Percentiles rank a stretch among this genome's conserved stretches.
phyloP scores from a whole-genome alignment of 2,329 filamentous ascomycete genomes.

The Fusarium burgessii region DNA sequence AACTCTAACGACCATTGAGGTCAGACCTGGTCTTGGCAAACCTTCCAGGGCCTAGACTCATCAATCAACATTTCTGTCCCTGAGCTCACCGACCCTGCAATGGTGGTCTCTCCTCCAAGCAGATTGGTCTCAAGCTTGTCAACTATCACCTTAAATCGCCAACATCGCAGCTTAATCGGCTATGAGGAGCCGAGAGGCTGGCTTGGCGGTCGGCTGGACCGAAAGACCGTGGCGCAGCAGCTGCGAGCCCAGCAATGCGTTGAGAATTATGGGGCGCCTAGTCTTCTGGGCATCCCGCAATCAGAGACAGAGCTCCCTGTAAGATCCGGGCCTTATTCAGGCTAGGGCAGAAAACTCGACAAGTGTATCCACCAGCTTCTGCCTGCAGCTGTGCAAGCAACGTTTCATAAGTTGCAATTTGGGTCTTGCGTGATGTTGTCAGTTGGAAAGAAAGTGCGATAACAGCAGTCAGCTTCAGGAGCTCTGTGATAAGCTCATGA shows the following conservation, averaged over 20 bases:
- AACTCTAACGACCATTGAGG: constrained; percentile 11
- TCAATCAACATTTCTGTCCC: constrained; percentile 18
- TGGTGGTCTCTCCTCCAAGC: constrained; percentile 24
- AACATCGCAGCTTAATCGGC: constrained; percentile 44
- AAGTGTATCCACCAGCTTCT: constrained; percentile 37
- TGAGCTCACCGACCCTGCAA: constrained; percentile 36
- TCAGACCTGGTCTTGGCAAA: constrained; percentile 34
- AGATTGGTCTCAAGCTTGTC: constrained; percentile 36
- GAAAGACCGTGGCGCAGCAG: constrained; percentile 47
- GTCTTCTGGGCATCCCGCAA: constrained; percentile 43
- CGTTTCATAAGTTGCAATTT: constrained; percentile 21
- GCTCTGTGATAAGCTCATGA: not conserved
- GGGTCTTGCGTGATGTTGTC: not conserved
- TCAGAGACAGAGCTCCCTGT: constrained; percentile 39
- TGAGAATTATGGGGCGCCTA: constrained; percentile 45
- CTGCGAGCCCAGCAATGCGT: constrained; percentile 43
- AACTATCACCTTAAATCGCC: constrained; percentile 38
- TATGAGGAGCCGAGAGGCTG: constrained; percentile 49
- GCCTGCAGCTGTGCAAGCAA: constrained; percentile 20
- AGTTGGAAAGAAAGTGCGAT: not conserved
- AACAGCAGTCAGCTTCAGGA: not conserved
- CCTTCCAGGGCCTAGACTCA: constrained; percentile 22
- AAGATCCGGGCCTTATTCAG: constrained; percentile 29
- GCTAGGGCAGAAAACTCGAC: constrained; percentile 37
- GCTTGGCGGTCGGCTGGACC: constrained; percentile 48